Base-by-base conservation (phyloP, 768 basidiomycete species). In the Naganishia friedmannii region DNA sequence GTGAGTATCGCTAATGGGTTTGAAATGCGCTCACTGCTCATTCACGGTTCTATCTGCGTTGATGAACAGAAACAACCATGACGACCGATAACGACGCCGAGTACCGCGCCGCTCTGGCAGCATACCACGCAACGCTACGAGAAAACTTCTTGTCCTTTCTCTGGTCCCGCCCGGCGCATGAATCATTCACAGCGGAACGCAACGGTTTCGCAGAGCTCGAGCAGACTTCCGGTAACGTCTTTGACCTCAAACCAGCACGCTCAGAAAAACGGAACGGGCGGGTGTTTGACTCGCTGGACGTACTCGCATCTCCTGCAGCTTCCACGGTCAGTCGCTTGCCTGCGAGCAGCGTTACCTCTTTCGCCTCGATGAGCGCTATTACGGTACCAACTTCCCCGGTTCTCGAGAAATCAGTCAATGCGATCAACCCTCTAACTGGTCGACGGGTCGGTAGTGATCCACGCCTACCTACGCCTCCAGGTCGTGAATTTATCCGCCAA, bases 371-470 rank as follows among this genome's bases (percentile, higher is more conserved):
- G 1, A 26, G 19, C 15, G 37, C 15, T 17, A 34, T 31, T 1
- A 34, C 57, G 19, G 7, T 23, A 4, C 32, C 57, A 1, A 58
- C 31, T 4, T 63, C 60, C 39, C 60, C 60, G 39, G 7, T 63
- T 6, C 3, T 63, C 13, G 60, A 63, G 39, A 63, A n/a, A 45
- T 63, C 60, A 19, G 10, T 17, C 1, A 63, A 63, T 34, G 60
- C 46, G 17, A 29, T 63, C 39, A 63, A 63, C 60, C 60, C 60
- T 12, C 26, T 63, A 6, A 63, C 60, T 12, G 60, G 60, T 10
- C 37, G 60, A 2, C 60, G 60, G 1, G 2, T n/a, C 8, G 60
- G 37, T 13, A 58, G 57, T 19, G 42, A 63, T 29, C 7, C n/a
- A 23, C 60, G 60, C 26, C 39, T 45, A 2, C 39, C 39, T 10